Base-by-base conservation (phyloP, 1,284 basidiomycete species). In the Trichosporon sp. region DNA sequence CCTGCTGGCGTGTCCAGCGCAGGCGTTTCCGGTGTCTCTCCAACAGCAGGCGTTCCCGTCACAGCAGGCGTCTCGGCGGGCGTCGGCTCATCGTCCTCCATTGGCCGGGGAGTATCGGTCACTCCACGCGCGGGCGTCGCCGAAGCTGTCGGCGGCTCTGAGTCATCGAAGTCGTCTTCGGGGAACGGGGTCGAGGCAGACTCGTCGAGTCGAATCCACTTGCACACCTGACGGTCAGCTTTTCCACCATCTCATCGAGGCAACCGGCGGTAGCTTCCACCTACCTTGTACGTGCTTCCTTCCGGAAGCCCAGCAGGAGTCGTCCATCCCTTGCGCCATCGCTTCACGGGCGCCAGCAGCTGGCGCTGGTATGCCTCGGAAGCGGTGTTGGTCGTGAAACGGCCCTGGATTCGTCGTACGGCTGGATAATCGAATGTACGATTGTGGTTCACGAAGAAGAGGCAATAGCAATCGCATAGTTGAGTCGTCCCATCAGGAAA, bases 361-460 rank as follows among this genome's bases (percentile, higher is more conserved):
- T 80, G 79, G 11, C 79, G 74, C 69, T 79, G 78, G 68, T 76
- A 77, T 31, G 73, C 72, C 70, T 80, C 79, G n/a, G 69, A 73
- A 11, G 76, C 75, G 10, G 76, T 73, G 56, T 70, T 70, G 21
- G 77, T 77, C 32, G 75, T 74, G 68, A 80, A 80, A 16, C 79
- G 74, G 14, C 79, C 79, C 8, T 76, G 75, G 37, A 75, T 66
- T 19, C 76, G 72, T 19, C 78, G 76, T 40, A 67, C 72, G 38
- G 64, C 66, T 70, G 56, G 26, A 40, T 3, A n/a, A 35, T 32
- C 3, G 14, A 4, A 46, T n/a, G 14, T 7, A 6, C 43, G 7
- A n/a, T 46, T n/a, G 16, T 2, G 43, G 3, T n/a, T 46, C 16
- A n/a, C 16, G 43, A 14, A 46, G 16, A 10, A n/a, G 14, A n/a